Evolutionary conservation across 2,329 filamentous ascomycete species (phyloP), one percentile per base, ranked within the genome.

Genomic region (Aspergillus sojae): DNA sequence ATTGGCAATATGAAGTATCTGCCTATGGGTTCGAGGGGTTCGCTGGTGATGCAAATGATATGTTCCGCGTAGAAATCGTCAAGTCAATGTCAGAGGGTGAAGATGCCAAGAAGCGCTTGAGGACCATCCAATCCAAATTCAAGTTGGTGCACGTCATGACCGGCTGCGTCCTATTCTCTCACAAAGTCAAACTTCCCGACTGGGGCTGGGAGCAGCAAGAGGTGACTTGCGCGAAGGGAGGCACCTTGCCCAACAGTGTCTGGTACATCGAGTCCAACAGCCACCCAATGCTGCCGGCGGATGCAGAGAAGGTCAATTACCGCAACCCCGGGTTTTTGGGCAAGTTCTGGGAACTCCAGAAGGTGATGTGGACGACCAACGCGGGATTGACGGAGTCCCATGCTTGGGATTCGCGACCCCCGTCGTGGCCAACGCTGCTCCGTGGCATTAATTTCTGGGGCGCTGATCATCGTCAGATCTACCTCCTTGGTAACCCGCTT

Each of bases 401-500:
- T 76, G 93, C 94, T 58, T 99, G 96, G 95, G 95, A 99, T 77
- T 98, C 95, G 54, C 91, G 95, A 53, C 95, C 95, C 36, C 88
- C 89, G 39, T 94, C 93, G 7, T 99, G 95, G 95, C 95, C 95
- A 26, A 87, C 96, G 62, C 88, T 99, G 58, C 88, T 88, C 70
- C 92, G 95, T 66, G 95, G 95, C 73, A 99, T 99, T 85, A 99
- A 99, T 83, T 99, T 99, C 85, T 99, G 95, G 95, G 93, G 94
- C 69, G 93, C 91, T 73, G 86, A 97, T 73, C 86, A 97, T 78
- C 92, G 93, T 65, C 95, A 99, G 78, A 93, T 99, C 71, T 99
- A 99, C 79, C 89, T 99, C 23, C 89, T 97, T 62, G 95, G 95
- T 61, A 98, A 99, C 79, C 94, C 94, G 2, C 80, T 97, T 62